A percentile compares a stretch with the other conserved stretches of the same genome.
These are phyloP conservation scores for Sporothrix mexicana DNA, from an alignment of 2,329 filamentous ascomycete genomes.

Conservation along the genomic window DNA sequence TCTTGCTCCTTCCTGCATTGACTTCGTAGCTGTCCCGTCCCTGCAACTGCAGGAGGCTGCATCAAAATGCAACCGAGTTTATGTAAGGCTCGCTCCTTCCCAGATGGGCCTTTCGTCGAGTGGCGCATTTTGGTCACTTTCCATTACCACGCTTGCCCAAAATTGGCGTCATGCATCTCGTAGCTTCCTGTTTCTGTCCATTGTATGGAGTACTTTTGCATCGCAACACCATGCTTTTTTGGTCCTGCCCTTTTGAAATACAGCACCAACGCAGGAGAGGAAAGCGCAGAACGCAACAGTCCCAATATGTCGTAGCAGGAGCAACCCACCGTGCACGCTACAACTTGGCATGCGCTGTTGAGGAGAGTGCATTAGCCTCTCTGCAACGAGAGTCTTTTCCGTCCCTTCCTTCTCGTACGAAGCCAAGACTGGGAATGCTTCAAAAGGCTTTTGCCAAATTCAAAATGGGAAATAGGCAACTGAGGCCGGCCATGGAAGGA, in stretches of 20 bases:
- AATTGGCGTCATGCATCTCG: conserved; percentile 8
- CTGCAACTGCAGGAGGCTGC: conserved; percentile 1
- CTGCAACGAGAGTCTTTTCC: neutral
- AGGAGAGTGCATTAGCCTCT: conserved; percentile 19
- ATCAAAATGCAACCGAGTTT: neutral
- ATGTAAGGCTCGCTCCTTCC: conserved; percentile 3
- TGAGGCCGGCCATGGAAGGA: neutral
- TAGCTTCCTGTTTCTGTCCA: neutral
- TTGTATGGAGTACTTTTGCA: no score
- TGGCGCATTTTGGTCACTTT: neutral
- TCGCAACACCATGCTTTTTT: neutral
- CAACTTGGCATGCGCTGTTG: conserved; percentile 1
- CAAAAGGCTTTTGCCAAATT: neutral
- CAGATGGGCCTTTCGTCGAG: neutral
- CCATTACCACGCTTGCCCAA: conserved; percentile 12
- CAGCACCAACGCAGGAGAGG: conserved; percentile 4
- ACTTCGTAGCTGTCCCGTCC: neutral
- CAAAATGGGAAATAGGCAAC: neutral
- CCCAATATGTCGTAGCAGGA: neutral
- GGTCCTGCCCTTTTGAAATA: conserved; percentile 15
- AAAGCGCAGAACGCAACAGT: neutral
- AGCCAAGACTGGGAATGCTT: conserved; percentile 12
- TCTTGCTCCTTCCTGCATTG: neutral
- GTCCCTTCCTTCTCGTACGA: neutral
- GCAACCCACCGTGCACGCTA: neutral